These are phyloP conservation scores for Teratosphaeria nubilosa DNA, from an alignment of 2,329 filamentous ascomycete species.

Conservation along the genomic window DNA sequence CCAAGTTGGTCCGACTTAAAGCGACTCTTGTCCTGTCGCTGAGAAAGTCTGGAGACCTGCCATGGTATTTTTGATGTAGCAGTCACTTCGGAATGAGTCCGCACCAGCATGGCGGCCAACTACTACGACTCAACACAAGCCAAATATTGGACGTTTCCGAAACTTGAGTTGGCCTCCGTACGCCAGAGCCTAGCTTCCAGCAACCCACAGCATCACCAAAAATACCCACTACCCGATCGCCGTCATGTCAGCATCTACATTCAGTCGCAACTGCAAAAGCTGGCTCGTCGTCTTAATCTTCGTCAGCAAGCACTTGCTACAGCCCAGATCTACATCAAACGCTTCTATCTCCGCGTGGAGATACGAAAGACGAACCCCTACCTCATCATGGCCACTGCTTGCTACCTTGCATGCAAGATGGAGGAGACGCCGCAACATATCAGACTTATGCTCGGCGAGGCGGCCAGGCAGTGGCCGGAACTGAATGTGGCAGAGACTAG, in stretches of 20 bases:
- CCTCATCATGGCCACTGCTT: slow-evolving; percentile 79
- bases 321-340: slow-evolving; percentile 86
- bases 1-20: not conserved
- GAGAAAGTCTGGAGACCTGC: not conserved
- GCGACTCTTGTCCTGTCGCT: not conserved
- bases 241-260: slow-evolving; percentile 85
- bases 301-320: slow-evolving; percentile 90
- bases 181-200: slow-evolving; percentile 66
- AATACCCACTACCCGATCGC: slow-evolving; percentile 72
- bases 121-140: slow-evolving; percentile 95
- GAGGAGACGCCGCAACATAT: slow-evolving; percentile 97
- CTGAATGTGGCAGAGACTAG: slow-evolving; percentile 66
- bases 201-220: slow-evolving; percentile 63
- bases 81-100: not conserved
- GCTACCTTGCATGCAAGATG: slow-evolving; percentile 96
- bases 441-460: slow-evolving; percentile 76
- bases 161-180: slow-evolving; percentile 65
- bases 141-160: slow-evolving; percentile 81
- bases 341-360: slow-evolving; percentile 86
- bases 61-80: not conserved
- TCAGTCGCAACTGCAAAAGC: slow-evolving; percentile 71
- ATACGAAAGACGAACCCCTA: slow-evolving; percentile 90
- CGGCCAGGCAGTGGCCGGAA: slow-evolving; percentile 74
- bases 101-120: slow-evolving; percentile 67
- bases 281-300: slow-evolving; percentile 73